Base-by-base conservation (phyloP, 2,329 filamentous ascomycete genomes). In the Atkinsonella hypoxylon region DNA sequence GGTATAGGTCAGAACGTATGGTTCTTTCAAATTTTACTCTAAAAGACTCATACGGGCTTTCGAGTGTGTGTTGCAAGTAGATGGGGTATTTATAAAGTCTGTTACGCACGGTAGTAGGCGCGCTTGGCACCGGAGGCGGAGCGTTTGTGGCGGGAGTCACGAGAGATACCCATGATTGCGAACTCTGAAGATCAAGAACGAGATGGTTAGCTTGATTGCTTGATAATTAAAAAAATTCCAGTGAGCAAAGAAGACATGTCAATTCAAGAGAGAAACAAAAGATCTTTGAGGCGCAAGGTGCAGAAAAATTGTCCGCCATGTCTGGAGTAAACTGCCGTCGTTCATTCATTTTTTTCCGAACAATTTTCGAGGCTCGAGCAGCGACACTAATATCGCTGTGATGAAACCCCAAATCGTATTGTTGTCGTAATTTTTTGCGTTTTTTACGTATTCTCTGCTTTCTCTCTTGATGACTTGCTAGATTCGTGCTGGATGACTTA, bases 101-200 rank as follows among this genome's bases (percentile, higher is more conserved):
- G 54, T 61, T 70, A 85, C 81, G 78, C 78, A 84, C 87, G 83
- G 83, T 91, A 93, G 78, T 84, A 86, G 77, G 87, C 81, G 74
- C 87, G 85, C 87, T 98, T 98, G 70, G 94, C 93, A 82, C 93
- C 94, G 74, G 94, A 87, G 75, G 91, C 90, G 77, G 89, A 90
- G 79, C 93, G 90, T 87, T 98, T 98, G 85, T 98, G 93, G 81
- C 93, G 89, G 75, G 89, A 95, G 80, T 97, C 91, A 81, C 93
- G 88, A 78, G 91, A 96, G 81, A 98, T 97, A 98, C 93, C 87
- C 87, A 91, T 91, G 79, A 84, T 87, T 86, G 83, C 83, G 77
- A 77, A 79, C 78, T 79, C 79, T 84, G 72, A 17, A 32, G 60
- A 65, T 61, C 54, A 55, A 53, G 46, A 57, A 54, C 44, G 53